Conservation (phyloP, 2,329 filamentous ascomycete species). For the Penicillium paneum region DNA sequence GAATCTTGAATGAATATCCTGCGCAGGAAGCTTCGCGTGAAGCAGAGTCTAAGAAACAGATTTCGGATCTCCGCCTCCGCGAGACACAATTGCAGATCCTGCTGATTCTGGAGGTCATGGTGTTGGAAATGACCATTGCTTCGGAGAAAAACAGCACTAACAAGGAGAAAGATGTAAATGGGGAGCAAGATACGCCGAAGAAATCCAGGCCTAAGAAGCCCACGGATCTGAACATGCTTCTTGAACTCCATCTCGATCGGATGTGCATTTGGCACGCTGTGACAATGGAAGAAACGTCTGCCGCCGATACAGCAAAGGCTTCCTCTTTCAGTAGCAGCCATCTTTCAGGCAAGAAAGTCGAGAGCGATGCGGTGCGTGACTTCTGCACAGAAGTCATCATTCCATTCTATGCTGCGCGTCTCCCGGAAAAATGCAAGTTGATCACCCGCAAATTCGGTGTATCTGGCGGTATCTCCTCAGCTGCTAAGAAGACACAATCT, state of each 20-base stretch:
- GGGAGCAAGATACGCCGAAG: slow-evolving; percentile 19
- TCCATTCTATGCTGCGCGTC: slow-evolving; percentile 48
- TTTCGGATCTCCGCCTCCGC: slow-evolving; percentile 46
- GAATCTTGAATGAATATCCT: slow-evolving; percentile 26
- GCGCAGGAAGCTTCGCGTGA: slow-evolving; percentile 31
- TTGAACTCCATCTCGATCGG: slow-evolving; percentile 49
- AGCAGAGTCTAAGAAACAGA: slow-evolving; percentile 38
- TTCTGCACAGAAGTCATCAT: slow-evolving; percentile 52
- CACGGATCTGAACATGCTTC: slow-evolving; percentile 43
- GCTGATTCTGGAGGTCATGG: slow-evolving; percentile 48
- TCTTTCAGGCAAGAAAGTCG: slow-evolving; percentile 34
- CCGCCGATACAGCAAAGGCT: slow-evolving; percentile 28
- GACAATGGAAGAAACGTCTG: slow-evolving; percentile 36
- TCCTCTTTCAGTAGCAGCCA: slow-evolving; percentile 27
- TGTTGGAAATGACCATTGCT: slow-evolving; percentile 35
- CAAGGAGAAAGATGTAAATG: slow-evolving; percentile 12
- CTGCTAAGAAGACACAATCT: slow-evolving; percentile 31
- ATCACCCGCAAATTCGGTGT: slow-evolving; percentile 50
- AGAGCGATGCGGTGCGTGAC: slow-evolving; percentile 47
- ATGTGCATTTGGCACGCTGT: slow-evolving; percentile 53
- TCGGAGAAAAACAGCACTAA: slow-evolving; percentile 19
- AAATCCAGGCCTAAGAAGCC: slow-evolving; percentile 38
- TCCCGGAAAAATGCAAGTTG: slow-evolving; percentile 47
- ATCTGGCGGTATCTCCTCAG: slow-evolving; percentile 36
- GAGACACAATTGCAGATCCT: slow-evolving; percentile 51